A percentile compares a stretch with the other conserved stretches of the same genome.
Conservation (phyloP, 306 rosid species). For the Trifolium pratense region DNA sequence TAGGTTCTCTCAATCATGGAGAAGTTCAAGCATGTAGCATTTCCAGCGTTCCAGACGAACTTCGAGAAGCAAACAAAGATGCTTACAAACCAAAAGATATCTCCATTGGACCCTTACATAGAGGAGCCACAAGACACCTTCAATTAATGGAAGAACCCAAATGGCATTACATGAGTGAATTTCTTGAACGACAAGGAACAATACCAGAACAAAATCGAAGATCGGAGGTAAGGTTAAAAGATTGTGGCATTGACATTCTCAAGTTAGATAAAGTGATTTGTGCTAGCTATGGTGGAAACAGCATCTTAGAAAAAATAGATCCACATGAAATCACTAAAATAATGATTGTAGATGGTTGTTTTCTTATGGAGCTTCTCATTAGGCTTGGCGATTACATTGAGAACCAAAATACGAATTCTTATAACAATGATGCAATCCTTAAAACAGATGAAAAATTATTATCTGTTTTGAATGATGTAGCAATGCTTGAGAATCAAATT, state of each 20-base stretch:
- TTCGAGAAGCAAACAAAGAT: neutral
- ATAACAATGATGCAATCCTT: neutral
- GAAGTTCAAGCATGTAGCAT: slow-evolving; percentile 40
- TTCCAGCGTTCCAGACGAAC: slow-evolving; percentile 8
- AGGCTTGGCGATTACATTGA: neutral
- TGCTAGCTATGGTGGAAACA: slow-evolving; percentile 35
- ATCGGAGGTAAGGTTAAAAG: neutral
- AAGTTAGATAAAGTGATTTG: neutral
- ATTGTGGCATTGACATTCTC: neutral
- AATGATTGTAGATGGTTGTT: slow-evolving; percentile 51
- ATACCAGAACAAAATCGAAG: neutral
- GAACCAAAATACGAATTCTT: neutral
- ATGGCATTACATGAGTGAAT: slow-evolving; percentile 28
- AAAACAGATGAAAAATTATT: neutral
- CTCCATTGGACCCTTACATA: slow-evolving; percentile 45
- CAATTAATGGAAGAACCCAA: slow-evolving; percentile 44
- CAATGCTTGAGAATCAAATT: slow-evolving; percentile 47
- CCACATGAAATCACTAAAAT: slow-evolving; percentile 21
- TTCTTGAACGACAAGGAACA: slow-evolving; percentile 9
- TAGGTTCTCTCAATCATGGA: neutral
- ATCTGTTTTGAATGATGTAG: slow-evolving; percentile 34
- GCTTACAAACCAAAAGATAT: slow-evolving; percentile 33
- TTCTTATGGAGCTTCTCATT: slow-evolving; percentile 40
- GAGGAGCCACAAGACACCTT: slow-evolving; percentile 15
- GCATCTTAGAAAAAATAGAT: neutral